phyloP scores from a whole-genome alignment of 192 early-diverging fungal species.

The Entomortierella lignicola region DNA sequence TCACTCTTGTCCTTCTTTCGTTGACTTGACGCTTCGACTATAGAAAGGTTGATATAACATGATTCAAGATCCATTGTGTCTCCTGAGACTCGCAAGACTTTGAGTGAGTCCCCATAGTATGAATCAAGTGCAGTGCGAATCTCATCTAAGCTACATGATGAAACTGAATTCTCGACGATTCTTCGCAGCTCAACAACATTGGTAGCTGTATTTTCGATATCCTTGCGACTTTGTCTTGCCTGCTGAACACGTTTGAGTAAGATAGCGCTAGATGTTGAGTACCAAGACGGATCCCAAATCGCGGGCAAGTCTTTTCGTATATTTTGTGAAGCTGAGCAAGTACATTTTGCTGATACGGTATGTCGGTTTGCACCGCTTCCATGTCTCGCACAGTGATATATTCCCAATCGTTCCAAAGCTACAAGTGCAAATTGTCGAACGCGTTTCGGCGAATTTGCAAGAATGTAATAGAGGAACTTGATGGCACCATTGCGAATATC shows the following conservation, averaged over 20 bases:
- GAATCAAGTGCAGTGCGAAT: neutral
- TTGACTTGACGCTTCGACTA: neutral
- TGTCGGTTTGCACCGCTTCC: neutral
- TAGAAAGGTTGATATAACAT: slow-evolving; percentile 20
- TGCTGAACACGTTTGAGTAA: neutral
- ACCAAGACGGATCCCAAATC: neutral
- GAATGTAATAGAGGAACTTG: neutral
- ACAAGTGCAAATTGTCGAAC: too few species aligned
- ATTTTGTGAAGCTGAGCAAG: neutral
- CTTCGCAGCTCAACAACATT: too few species aligned
- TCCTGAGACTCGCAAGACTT: neutral
- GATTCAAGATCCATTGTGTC: neutral
- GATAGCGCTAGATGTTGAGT: neutral
- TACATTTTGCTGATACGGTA: neutral
- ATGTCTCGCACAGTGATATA: too few species aligned
- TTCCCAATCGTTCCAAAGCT: neutral
- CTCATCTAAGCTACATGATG: neutral
- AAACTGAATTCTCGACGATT: neutral
- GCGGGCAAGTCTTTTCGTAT: neutral
- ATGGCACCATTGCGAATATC: neutral
- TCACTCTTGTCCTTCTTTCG: too few species aligned
- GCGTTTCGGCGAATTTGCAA: too few species aligned
- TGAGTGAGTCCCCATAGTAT: neutral
- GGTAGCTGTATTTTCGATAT: too few species aligned
- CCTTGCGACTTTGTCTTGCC: neutral